phyloP scores from a whole-genome alignment of 2,329 filamentous ascomycete genomes.

The Lomentospora prolificans region DNA sequence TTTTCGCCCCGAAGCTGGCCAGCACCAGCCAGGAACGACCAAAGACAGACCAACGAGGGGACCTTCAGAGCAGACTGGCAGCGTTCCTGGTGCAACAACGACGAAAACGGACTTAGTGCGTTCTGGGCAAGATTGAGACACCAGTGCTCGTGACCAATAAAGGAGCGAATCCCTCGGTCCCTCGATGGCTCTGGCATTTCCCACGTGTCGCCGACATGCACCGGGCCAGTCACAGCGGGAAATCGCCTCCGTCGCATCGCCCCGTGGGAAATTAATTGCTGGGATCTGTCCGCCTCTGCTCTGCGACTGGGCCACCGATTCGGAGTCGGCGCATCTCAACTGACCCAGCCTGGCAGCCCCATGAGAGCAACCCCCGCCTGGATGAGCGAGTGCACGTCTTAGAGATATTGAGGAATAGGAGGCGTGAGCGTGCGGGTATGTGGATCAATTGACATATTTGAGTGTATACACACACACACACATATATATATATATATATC shows the following conservation, averaged over 20 bases:
- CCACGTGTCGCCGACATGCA: no score
- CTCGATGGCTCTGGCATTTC: not conserved
- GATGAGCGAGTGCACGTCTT: not conserved
- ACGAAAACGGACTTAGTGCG: not conserved
- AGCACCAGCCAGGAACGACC: no score
- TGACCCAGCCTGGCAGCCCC: not conserved
- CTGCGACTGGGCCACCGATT: not conserved
- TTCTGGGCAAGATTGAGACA: no score
- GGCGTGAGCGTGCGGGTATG: not conserved
- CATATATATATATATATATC: not conserved
- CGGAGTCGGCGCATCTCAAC: not conserved
- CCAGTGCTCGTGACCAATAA: not conserved
- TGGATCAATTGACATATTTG: no score
- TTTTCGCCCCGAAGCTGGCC: no score
- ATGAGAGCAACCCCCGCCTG: not conserved
- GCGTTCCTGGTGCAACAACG: no score
- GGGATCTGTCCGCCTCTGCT: not conserved
- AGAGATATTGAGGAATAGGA: not conserved
- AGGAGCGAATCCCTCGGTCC: not conserved
- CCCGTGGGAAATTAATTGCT: not conserved
- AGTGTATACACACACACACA: no score
- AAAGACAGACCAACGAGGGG: no score
- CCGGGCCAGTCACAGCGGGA: not conserved
- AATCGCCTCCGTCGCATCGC: not conserved
- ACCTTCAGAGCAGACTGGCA: no score